phyloP scores from a whole-genome alignment of 768 basidiomycete genomes.

The Auricularia sp. region DNA sequence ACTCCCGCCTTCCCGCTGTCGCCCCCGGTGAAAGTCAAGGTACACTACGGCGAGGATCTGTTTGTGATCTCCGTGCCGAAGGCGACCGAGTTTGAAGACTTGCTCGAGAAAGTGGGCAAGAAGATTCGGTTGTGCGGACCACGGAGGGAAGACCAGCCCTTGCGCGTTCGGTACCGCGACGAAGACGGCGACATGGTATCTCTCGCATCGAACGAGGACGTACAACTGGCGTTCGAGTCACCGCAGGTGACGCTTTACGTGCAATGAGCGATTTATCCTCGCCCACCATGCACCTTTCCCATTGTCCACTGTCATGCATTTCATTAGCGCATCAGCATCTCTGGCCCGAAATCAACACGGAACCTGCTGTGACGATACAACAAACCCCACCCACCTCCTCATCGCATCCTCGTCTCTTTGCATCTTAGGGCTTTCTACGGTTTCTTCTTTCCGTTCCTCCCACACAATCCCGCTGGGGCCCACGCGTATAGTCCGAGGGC shows the following conservation, averaged over 20 bases:
- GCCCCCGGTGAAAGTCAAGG: slow-evolving; percentile 76
- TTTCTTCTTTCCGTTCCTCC: not conserved
- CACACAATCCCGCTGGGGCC: not conserved
- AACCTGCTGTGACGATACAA: not conserved
- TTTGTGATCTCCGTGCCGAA: slow-evolving; percentile 88
- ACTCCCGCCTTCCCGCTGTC: slow-evolving; percentile 8
- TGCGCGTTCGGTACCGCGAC: slow-evolving; percentile 82
- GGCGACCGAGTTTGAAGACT: slow-evolving; percentile 64
- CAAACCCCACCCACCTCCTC: not conserved
- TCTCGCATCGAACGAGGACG: slow-evolving; percentile 83
- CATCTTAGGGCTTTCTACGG: not conserved
- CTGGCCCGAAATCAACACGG: not conserved
- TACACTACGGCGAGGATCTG: slow-evolving; percentile 89
- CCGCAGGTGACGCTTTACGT: slow-evolving; percentile 69
- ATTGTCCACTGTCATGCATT: not conserved
- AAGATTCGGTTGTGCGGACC: slow-evolving; percentile 91
- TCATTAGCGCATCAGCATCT: not conserved
- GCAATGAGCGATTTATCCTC: slow-evolving; percentile 34
- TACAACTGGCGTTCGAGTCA: slow-evolving; percentile 82
- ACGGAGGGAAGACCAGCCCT: slow-evolving; percentile 62
- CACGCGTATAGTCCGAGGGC: not conserved
- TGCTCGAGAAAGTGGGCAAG: slow-evolving; percentile 82
- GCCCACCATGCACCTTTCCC: not conserved
- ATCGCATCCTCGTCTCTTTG: slow-evolving; percentile 6
- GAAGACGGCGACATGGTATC: slow-evolving; percentile 89